Base-by-base conservation (phyloP, 345 rosid species). In the Pistacia vera region DNA sequence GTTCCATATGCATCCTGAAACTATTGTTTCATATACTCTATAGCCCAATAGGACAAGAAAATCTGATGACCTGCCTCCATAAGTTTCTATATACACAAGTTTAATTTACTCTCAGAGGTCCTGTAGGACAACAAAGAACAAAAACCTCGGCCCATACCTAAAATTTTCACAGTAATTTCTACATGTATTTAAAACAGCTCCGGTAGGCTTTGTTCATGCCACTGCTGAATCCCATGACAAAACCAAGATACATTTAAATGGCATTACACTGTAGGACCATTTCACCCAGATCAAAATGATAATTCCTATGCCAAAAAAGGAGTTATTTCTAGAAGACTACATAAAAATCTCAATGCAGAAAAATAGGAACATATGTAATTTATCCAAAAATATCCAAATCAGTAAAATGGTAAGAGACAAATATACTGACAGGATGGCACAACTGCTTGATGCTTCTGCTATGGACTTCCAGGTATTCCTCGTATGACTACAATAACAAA, bases 381-480 rank as follows among this genome's bases (percentile, higher is more conserved):
- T 35, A 62, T 4, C 68, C 22, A 16, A 38, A 62, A 28, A 70
- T 35, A 59, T 36, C 8, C 18, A 64, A 62, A 81, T 68, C 52
- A 72, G 38, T 59, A 55, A 56, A 71, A 79, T 58, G 49, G 22
- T 55, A 33, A 65, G 60, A 75, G 54, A 62, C 2, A 63, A 75
- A 70, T 70, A 85, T 83, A 90, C 98, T 93, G 74, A 95, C 97
- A 79, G 91, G 85, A 30, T 62, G 78, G 80, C 83, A 84, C 63
- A 86, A 71, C 67, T 84, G 91, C 79, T 82, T 83, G 90, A 85
- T 80, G 90, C 87, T 79, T 87, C 90, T 89, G 88, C 93, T 83
- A 81, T 89, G 92, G 71, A 83, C 89, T 82, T 90, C 98, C 83
- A 93, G 87, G 78, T 95, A 95, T 68, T 95, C 97, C 89, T 95